Base-by-base conservation (phyloP, 371 early-diverging fungal species). In the Mortierella sp. region DNA sequence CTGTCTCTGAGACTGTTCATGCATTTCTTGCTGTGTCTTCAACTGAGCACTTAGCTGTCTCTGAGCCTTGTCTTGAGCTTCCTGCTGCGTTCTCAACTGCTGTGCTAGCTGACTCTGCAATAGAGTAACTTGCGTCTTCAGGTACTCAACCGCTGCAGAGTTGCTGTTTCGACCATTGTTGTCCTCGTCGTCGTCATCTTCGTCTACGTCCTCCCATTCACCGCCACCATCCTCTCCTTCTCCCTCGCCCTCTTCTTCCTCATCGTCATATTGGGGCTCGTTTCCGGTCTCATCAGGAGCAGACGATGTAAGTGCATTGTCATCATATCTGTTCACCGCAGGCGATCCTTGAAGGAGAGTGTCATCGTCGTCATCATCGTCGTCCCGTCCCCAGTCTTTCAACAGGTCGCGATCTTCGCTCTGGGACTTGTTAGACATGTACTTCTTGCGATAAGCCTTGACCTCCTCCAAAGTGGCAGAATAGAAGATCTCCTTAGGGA, bases 401-500 rank as follows among this genome's bases (percentile, higher is more conserved):
- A 37, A 4, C 37, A 26, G 11, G n/a, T 44, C 44, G 1, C 21
- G 23, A 21, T 14, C 39, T 17, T 8, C 24, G 4, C 17, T 37
- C 23, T 17, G 12, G 26, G 28, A 26, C 21, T 6, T 3, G 15
- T 50, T 17, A 1, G 41, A 21, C 17, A 23, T 12, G 31, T 60
- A 50, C 27, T 50, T 59, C 21, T 49, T 28, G 41, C 17, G 43
- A 24, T 48, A 64, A 6, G 41, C 50, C 14, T 39, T 30, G 14
- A 56, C 47, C 9, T 64, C 42, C 8, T 49, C 17, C 0, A 56
- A 41, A 5, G 56, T 55, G 2, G 50, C 64, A 5, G 64, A 55
- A 42, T 56, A 64, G 31, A 55, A 56, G 41, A 64, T 42, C 56
- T 56, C 41, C 32, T 48, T 50, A 0, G 64, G 64, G 56, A 64